Conservation (phyloP, 2,329 filamentous ascomycete species). For the Gnomoniopsis sp. region DNA sequence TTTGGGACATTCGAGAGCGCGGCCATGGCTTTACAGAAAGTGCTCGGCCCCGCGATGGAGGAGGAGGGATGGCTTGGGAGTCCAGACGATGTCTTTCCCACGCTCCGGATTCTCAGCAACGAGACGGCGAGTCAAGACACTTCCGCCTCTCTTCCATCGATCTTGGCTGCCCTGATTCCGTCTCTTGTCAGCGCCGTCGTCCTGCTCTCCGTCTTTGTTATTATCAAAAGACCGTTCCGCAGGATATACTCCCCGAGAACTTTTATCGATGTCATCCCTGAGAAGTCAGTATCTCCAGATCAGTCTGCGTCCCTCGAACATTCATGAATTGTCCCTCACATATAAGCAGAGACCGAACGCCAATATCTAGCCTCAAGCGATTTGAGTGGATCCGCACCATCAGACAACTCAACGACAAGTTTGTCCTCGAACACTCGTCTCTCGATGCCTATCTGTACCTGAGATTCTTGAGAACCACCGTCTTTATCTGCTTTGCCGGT, state of each 20-base stretch:
- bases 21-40: neutral
- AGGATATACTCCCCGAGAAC: conserved; percentile 22
- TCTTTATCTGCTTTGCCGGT: conserved; percentile 75
- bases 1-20: neutral
- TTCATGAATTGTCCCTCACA: neutral
- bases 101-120: neutral
- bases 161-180: conserved; percentile 19
- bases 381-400: conserved; percentile 17
- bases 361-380: conserved; percentile 16
- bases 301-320: too few relatives aligned
- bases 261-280: conserved; percentile 21
- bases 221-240: conserved; percentile 19
- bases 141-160: conserved; percentile 16
- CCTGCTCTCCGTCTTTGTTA: conserved; percentile 17
- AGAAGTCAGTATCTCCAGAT: conserved; percentile 15
- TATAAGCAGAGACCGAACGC: conserved; percentile 13
- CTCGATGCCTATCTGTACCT: conserved; percentile 90
- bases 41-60: neutral
- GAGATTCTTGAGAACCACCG: conserved; percentile 76
- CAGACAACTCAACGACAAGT: conserved; percentile 17
- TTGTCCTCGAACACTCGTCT: conserved; percentile 75
- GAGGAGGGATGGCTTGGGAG: neutral
- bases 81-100: neutral
- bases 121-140: conserved; percentile 7
- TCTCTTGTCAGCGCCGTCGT: conserved; percentile 18